These are phyloP conservation scores for Diaporthe ilicicola DNA, from an alignment of 2,329 filamentous ascomycete species.

Conservation along the genomic window DNA sequence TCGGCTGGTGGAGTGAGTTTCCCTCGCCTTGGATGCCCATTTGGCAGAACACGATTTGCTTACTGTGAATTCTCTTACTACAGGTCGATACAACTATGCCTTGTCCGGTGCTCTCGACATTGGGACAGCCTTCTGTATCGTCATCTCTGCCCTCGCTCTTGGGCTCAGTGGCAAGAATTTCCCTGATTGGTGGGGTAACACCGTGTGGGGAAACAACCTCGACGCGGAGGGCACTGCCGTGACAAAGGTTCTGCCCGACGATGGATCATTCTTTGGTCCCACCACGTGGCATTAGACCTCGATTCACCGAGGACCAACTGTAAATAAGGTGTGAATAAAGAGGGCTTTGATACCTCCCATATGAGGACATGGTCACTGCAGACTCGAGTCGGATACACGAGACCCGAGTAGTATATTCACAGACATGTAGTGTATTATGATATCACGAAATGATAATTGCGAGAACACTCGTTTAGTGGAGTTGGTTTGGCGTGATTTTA, in stretches of 20 bases:
- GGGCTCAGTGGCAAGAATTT: constrained; percentile 54
- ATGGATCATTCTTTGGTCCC: constrained; percentile 41
- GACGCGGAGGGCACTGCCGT: constrained; percentile 38
- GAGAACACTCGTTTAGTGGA: background rate
- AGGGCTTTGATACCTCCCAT: background rate
- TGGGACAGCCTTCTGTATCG: constrained; percentile 64
- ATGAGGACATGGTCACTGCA: background rate
- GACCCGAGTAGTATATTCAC: too few relatives aligned
- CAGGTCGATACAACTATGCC: constrained; percentile 65
- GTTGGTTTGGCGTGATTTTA: too few relatives aligned
- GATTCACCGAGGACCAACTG: too few relatives aligned
- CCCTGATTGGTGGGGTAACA: constrained; percentile 62
- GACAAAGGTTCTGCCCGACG: constrained; percentile 40
- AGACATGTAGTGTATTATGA: background rate
- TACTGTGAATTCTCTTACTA: background rate
- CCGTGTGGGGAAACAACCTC: constrained; percentile 19
- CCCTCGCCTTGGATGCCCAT: background rate
- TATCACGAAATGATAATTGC: background rate
- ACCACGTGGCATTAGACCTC: constrained; percentile 36
- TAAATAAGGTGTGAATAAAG: too few relatives aligned
- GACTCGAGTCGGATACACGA: background rate
- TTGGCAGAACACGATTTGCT: background rate
- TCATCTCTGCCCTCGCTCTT: constrained; percentile 59
- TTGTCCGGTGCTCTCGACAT: constrained; percentile 66
- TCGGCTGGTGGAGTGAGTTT: constrained; percentile 61